These are phyloP conservation scores for Gremmenia infestans DNA, from an alignment of 2,329 filamentous ascomycete species.

Conservation along the genomic window DNA sequence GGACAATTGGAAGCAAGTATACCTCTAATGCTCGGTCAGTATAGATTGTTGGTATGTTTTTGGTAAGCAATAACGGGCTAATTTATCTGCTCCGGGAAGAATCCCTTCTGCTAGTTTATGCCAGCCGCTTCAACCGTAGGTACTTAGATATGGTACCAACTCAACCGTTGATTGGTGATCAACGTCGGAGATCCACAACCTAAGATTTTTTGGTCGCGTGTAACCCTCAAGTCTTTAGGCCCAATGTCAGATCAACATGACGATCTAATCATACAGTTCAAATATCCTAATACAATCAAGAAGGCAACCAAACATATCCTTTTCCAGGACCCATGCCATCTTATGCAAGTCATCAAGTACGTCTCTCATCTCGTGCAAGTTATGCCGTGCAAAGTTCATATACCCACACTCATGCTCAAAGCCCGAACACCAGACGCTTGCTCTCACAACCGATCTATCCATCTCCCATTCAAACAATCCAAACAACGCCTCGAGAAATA, in stretches of 20 bases:
- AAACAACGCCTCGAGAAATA: not conserved
- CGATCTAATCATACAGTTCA: conserved; percentile 10
- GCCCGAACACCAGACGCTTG: conserved; percentile 4
- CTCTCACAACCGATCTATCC: not conserved
- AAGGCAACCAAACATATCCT: conserved; percentile 10
- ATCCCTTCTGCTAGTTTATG: not conserved
- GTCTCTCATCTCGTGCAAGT: conserved; percentile 9
- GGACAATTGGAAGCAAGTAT: not conserved
- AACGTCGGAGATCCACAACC: not conserved
- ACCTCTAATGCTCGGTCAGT: not conserved
- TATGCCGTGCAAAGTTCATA: conserved; percentile 12
- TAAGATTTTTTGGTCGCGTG: not conserved
- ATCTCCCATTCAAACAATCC: not conserved
- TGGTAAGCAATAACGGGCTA: not conserved
- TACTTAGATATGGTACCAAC: not conserved
- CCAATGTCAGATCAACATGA: not conserved
- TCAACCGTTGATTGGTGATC: not conserved
- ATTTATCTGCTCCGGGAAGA: not conserved
- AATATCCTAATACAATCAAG: conserved; percentile 24
- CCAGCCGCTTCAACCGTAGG: not conserved
- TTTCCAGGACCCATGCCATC: conserved; percentile 5
- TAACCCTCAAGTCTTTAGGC: not conserved
- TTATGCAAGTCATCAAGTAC: conserved; percentile 17
- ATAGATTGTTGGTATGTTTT: not conserved
- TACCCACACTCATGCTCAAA: conserved; percentile 6